These are phyloP conservation scores for Neonectria neomacrospora DNA, from an alignment of 2,329 filamentous ascomycete species.

Conservation along the genomic window DNA sequence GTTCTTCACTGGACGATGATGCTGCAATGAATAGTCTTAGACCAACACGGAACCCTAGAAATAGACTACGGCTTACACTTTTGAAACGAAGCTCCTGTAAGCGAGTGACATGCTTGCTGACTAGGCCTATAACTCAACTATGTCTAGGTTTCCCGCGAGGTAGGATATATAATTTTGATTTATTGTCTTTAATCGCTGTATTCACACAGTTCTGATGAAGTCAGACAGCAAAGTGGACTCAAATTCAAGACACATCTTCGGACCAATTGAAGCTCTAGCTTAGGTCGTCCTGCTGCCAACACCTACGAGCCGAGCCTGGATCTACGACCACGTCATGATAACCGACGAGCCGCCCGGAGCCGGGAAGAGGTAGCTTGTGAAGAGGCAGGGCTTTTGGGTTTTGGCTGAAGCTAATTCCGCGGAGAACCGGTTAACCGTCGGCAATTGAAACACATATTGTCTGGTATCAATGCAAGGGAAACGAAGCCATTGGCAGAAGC, in stretches of 20 bases:
- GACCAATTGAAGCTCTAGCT: neutral
- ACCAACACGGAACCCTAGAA: neutral
- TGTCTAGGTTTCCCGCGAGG: neutral
- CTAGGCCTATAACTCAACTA: neutral
- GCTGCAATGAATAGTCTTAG: neutral
- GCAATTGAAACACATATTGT: neutral
- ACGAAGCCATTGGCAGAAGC: neutral
- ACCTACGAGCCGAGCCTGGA: neutral
- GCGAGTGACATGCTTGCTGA: neutral
- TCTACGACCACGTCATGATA: neutral
- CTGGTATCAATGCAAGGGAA: neutral
- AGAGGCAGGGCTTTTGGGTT: neutral
- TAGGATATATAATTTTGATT: neutral
- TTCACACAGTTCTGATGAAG: no score
- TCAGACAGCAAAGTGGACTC: neutral
- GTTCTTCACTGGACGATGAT: conserved; percentile 39
- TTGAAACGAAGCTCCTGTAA: neutral
- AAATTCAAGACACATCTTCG: neutral
- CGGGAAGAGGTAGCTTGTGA: neutral
- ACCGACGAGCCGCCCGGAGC: neutral
- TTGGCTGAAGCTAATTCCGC: neutral
- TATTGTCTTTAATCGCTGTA: no score
- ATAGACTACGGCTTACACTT: neutral
- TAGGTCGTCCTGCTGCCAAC: neutral
- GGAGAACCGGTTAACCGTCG: neutral